phyloP scores from a whole-genome alignment of 2,329 filamentous ascomycete species.

The Verticillium longisporum region DNA sequence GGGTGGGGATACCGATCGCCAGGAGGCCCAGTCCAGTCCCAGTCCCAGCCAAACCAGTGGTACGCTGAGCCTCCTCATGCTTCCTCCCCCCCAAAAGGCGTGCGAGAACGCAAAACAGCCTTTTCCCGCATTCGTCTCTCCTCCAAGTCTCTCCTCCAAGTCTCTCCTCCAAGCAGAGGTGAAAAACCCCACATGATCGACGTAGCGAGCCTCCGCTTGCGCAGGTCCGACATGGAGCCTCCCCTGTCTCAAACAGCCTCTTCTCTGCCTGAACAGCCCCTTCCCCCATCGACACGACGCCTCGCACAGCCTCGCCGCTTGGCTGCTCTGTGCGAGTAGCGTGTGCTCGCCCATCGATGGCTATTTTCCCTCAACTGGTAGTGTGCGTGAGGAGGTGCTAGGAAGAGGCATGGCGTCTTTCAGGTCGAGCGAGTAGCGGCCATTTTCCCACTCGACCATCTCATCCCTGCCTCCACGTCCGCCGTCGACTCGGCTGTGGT shows the following conservation, averaged over 20 bases:
- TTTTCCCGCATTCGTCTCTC: no score
- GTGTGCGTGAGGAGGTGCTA: not conserved
- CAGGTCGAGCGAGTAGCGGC: not conserved
- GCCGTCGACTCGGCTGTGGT: not conserved
- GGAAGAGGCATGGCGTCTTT: not conserved
- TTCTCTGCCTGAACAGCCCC: not conserved
- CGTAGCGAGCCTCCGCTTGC: not conserved
- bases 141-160: not conserved
- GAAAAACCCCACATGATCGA: not conserved
- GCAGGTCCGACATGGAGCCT: not conserved
- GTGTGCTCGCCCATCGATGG: not conserved
- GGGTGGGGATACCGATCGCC: not conserved
- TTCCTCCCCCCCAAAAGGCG: no score
- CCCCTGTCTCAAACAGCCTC: not conserved
- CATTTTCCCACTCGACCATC: not conserved
- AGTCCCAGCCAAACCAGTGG: not conserved
- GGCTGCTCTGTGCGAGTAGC: not conserved
- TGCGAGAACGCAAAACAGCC: no score
- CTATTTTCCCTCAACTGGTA: not conserved
- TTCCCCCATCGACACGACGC: no score
- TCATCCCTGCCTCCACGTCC: not conserved
- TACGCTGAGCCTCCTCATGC: no score
- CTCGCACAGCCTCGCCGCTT: not conserved
- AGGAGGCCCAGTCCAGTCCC: not conserved
- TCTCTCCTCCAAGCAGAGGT: not conserved